Conservation (phyloP, 73 alveolate species). For the Paramecium bursaria region DNA sequence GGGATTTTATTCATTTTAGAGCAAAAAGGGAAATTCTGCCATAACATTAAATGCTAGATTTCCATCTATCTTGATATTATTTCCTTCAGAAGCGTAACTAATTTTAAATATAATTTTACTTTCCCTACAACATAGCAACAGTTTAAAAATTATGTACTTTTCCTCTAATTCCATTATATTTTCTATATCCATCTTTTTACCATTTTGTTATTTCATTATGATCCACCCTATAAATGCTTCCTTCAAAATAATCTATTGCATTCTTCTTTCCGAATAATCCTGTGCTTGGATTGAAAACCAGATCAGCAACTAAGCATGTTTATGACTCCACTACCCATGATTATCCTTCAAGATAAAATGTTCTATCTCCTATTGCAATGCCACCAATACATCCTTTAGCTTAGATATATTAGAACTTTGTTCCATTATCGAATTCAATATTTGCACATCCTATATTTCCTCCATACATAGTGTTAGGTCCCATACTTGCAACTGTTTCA, state of each 20-base stretch:
- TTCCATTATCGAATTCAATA: slow-evolving; percentile 16
- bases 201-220: not conserved
- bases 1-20: slow-evolving; percentile 23
- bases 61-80: not conserved
- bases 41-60: slow-evolving; percentile 20
- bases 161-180: slow-evolving; percentile 1
- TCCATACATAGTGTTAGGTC: slow-evolving; percentile 61
- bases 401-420: not conserved
- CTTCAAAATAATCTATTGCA: slow-evolving; percentile 40
- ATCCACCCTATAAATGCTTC: slow-evolving; percentile 15
- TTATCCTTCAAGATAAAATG: slow-evolving; percentile 37
- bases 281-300: slow-evolving; percentile 25
- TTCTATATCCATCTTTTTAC: slow-evolving; percentile 22
- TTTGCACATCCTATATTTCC: slow-evolving; percentile 35
- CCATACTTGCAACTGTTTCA: slow-evolving; percentile 53
- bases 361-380: slow-evolving; percentile 51
- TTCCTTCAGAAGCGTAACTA: no score
- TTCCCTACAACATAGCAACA: slow-evolving; percentile 2
- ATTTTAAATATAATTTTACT: slow-evolving; percentile 9
- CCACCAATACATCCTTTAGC: slow-evolving; percentile 43
- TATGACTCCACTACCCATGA: slow-evolving; percentile 8
- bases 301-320: slow-evolving; percentile 15
- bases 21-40: slow-evolving; percentile 32
- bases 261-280: slow-evolving; percentile 44
- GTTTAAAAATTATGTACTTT: not conserved